Conservation (phyloP, 176 grass and related monocot species). For the Ananas comosus region DNA sequence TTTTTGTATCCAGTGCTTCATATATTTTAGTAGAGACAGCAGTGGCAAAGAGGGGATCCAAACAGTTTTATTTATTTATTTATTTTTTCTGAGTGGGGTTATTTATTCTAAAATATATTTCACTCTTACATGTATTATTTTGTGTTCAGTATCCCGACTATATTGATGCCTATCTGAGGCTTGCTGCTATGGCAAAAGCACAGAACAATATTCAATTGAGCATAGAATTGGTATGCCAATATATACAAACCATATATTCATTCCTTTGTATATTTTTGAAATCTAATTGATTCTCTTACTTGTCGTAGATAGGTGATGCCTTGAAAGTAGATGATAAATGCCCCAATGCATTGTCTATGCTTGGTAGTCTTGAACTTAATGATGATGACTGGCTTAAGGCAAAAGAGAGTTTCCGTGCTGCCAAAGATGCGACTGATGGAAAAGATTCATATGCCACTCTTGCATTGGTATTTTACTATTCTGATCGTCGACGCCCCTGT, state of each 20-base stretch:
- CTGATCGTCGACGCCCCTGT: not conserved
- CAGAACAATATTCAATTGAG: slow-evolving; percentile 66
- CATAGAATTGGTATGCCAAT: slow-evolving; percentile 59
- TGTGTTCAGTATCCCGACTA: slow-evolving; percentile 63
- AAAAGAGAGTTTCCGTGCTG: slow-evolving; percentile 78
- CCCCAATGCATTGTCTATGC: slow-evolving; percentile 77
- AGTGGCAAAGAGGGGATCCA: not conserved
- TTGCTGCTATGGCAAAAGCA: slow-evolving; percentile 76
- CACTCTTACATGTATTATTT: slow-evolving; percentile 3
- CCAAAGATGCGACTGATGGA: slow-evolving; percentile 76
- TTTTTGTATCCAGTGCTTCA: too few species aligned
- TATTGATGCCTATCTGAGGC: slow-evolving; percentile 84
- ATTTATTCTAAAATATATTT: too few species aligned
- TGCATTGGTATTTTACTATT: slow-evolving; percentile 48
- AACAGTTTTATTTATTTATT: not conserved
- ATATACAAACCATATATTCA: not conserved
- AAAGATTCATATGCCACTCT: slow-evolving; percentile 87
- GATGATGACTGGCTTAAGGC: slow-evolving; percentile 86
- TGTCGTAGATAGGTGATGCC: slow-evolving; percentile 68
- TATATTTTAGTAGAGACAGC: not conserved
- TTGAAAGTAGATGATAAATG: slow-evolving; percentile 89
- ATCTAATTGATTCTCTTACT: slow-evolving; percentile 5
- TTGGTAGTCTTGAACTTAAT: slow-evolving; percentile 80
- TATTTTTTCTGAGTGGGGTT: too few species aligned
- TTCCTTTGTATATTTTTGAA: slow-evolving; percentile 14